Base-by-base conservation (phyloP, 345 rosid genomes). In the Alliaria petiolata region DNA sequence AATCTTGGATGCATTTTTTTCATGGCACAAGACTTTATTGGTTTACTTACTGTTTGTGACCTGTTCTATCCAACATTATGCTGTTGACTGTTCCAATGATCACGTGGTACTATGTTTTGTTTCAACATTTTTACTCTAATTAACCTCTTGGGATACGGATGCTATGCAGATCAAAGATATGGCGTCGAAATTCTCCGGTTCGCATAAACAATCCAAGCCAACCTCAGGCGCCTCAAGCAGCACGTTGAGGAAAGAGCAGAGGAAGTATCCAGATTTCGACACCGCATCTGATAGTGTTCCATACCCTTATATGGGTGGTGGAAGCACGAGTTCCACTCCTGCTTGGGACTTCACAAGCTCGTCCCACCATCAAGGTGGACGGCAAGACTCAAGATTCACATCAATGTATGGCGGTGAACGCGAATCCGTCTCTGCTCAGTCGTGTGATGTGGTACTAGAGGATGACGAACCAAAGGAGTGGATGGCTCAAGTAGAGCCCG, bases 401-500 rank as follows among this genome's bases (percentile, higher is more conserved):
- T 54, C 75, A 63, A 72, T 60, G 15, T 81, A 54, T 36, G 42
- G 80, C 2, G 92, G 82, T 62, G 95, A 85, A 31, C 80, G 83
- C n/a, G 87, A 77, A 38, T 79, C 92, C 15, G 30, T 86, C 75
- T 90, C 93, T 7, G 87, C 83, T 4, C 84, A 81, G 73, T 84
- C 93, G 3, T 81, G 87, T 49, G 98, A 89, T 67, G 84, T 87
- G 33, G 88, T 88, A 22, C 65, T 89, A 33, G 97, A 91, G 52
- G 93, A 91, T 52, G 95, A 89, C 34, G 90, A 88, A 74, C 82
- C 95, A 26, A 91, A 95, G 76, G 99, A 95, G 50, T 95, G 99
- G 99, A 86, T 95, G 97, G 98, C 99, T 33, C 99, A 92, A 80
- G 99, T 95, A 12, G 99, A 95, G 77, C 99, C 99, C 0, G 99